Percentiles rank a stretch among this genome's conserved stretches.
Conservation (phyloP, 371 early-diverging fungal genomes). For the Mortierella sp. region DNA sequence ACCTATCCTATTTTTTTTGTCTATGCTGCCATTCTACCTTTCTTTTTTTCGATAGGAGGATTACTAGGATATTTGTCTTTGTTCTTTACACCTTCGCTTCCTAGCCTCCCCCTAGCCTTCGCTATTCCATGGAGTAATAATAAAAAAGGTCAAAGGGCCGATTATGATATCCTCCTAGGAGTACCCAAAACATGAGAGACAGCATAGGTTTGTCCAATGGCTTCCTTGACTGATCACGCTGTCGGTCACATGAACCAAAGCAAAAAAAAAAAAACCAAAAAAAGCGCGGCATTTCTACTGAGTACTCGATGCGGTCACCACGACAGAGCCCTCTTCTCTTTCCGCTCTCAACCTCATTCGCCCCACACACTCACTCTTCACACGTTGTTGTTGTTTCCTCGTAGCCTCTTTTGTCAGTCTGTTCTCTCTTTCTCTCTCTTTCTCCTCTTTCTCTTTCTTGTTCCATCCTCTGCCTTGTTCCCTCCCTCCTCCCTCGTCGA, state of each 20-base stretch:
- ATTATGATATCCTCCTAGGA: no score
- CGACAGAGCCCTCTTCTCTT: neutral
- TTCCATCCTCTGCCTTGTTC: neutral
- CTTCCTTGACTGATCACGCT: slow-evolving; percentile 21
- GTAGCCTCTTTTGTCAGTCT: neutral
- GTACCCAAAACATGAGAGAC: neutral
- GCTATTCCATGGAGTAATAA: no score
- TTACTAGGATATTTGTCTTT: no score
- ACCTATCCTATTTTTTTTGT: no score
- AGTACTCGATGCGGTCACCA: neutral
- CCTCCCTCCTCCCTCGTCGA: neutral
- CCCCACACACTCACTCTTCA: neutral
- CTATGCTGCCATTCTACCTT: no score
- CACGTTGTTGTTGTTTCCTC: neutral
- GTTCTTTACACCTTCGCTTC: no score
- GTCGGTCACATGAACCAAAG: slow-evolving; percentile 28
- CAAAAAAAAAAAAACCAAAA: slow-evolving; percentile 7
- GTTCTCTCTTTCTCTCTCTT: neutral
- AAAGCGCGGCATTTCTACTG: slow-evolving; percentile 2
- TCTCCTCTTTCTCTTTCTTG: neutral
- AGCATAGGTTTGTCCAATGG: slow-evolving; percentile 5
- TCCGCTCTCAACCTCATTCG: neutral
- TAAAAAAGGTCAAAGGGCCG: no score
- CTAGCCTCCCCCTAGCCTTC: no score
- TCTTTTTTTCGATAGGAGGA: no score